phyloP scores from a whole-genome alignment of 2,329 filamentous ascomycete genomes.

The Shiraia bambusicola region DNA sequence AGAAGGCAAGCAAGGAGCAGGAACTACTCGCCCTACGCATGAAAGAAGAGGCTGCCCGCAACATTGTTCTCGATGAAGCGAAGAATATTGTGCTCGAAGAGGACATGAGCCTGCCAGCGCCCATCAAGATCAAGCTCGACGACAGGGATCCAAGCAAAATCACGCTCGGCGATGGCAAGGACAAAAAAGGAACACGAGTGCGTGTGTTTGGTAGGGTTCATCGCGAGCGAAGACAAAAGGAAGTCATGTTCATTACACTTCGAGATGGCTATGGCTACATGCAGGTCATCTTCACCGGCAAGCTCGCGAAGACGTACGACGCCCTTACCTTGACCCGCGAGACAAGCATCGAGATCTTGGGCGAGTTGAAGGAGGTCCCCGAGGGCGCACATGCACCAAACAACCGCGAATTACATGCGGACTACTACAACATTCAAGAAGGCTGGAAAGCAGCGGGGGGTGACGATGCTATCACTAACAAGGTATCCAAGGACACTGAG shows the following conservation, averaged over 20 bases:
- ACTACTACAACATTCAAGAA: conserved; percentile 74
- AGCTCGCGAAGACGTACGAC: conserved; percentile 89
- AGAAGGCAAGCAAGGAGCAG: conserved; percentile 78
- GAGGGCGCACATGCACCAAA: conserved; percentile 76
- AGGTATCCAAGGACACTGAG: conserved; percentile 68
- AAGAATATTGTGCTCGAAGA: conserved; percentile 74
- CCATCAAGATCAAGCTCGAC: conserved; percentile 74
- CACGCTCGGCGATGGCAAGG: conserved; percentile 55
- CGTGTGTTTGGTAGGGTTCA: conserved; percentile 82
- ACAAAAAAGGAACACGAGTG: conserved; percentile 69
- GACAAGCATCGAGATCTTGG: conserved; percentile 81
- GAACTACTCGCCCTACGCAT: conserved; percentile 71
- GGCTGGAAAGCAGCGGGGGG: conserved; percentile 77
- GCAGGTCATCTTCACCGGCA: conserved; percentile 79
- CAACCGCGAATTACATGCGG: conserved; percentile 84
- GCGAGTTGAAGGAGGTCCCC: conserved; percentile 81
- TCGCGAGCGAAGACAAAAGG: conserved; percentile 77
- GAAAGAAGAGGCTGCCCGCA: conserved; percentile 70
- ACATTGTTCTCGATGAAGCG: conserved; percentile 74
- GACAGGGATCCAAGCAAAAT: conserved; percentile 62
- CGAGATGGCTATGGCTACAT: conserved; percentile 81
- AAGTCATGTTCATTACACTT: conserved; percentile 83
- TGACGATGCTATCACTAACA: conserved; percentile 89
- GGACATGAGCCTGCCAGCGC: conserved; percentile 70
- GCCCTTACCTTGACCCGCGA: conserved; percentile 81